Percentiles rank a stretch among this genome's conserved stretches.
These are phyloP conservation scores for Clarireedia paspali DNA, from an alignment of 2,329 filamentous ascomycete genomes.

Conservation along the genomic window DNA sequence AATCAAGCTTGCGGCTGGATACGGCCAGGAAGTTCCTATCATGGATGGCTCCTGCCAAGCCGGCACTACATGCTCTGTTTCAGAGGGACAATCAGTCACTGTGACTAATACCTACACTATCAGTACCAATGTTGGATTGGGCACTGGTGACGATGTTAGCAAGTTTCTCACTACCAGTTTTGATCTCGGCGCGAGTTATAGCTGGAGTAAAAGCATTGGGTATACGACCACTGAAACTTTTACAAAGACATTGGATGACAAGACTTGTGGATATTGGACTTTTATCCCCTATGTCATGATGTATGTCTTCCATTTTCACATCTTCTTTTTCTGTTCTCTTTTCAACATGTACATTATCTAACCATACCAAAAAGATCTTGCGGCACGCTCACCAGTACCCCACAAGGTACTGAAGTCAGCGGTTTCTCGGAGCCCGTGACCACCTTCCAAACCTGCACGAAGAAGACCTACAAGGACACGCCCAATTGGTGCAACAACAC, in stretches of 20 bases:
- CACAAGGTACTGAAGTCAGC: not conserved
- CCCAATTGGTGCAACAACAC: not conserved
- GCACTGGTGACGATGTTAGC: not conserved
- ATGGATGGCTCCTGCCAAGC: not conserved
- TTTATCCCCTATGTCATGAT: not conserved
- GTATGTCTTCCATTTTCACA: not conserved
- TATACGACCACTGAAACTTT: not conserved
- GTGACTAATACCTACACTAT: not conserved
- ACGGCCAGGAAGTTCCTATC: not conserved
- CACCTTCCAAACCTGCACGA: not conserved
- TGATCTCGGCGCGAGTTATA: not conserved
- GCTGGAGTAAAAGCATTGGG: not conserved
- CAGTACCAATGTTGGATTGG: not conserved
- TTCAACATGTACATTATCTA: not conserved
- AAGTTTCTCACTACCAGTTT: not conserved
- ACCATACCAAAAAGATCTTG: not conserved
- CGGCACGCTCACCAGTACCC: not conserved
- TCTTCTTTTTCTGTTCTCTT: too few relatives aligned
- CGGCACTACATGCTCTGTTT: not conserved
- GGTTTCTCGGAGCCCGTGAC: not conserved
- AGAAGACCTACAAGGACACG: not conserved
- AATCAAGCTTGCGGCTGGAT: not conserved
- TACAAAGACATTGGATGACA: not conserved
- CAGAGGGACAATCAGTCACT: not conserved
- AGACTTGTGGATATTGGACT: slow-evolving; percentile 1